phyloP scores from a whole-genome alignment of 139 green algal species.

The Eudorina sp. region DNA sequence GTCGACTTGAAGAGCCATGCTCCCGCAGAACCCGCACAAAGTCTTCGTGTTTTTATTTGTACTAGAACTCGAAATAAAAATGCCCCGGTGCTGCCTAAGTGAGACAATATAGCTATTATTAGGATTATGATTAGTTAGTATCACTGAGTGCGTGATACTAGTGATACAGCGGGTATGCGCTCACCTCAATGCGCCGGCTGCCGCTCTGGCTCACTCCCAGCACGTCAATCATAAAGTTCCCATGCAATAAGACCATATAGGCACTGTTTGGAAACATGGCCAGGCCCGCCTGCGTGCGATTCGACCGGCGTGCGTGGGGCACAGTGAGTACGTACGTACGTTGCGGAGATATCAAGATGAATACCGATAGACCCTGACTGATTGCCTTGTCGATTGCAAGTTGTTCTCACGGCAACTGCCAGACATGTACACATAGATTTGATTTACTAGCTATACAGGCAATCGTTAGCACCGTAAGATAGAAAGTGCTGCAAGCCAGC shows the following conservation, averaged over 20 bases:
- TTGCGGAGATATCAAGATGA: too few species aligned
- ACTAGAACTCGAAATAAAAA: background rate
- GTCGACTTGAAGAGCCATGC: background rate
- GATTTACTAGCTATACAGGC: too few species aligned
- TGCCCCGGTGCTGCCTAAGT: background rate
- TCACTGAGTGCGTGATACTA: background rate
- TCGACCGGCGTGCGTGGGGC: background rate
- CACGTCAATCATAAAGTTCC: constrained; percentile 38
- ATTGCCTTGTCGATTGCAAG: too few species aligned
- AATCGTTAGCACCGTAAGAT: too few species aligned
- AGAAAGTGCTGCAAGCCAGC: too few species aligned
- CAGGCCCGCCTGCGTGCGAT: background rate
- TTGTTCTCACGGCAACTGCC: too few species aligned
- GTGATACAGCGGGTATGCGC: background rate
- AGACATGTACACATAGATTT: too few species aligned
- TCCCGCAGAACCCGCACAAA: background rate
- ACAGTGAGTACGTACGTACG: background rate
- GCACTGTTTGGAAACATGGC: constrained; percentile 11
- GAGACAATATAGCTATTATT: too few species aligned
- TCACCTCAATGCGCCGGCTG: constrained; percentile 9
- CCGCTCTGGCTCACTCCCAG: constrained; percentile 25
- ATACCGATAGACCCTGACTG: too few species aligned
- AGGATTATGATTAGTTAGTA: too few species aligned
- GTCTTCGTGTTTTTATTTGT: background rate
- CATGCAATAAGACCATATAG: constrained; percentile 7